Evolutionary conservation across 495 filamentous ascomycete species (phyloP).

Genomic region (Penicillium turbatum): DNA sequence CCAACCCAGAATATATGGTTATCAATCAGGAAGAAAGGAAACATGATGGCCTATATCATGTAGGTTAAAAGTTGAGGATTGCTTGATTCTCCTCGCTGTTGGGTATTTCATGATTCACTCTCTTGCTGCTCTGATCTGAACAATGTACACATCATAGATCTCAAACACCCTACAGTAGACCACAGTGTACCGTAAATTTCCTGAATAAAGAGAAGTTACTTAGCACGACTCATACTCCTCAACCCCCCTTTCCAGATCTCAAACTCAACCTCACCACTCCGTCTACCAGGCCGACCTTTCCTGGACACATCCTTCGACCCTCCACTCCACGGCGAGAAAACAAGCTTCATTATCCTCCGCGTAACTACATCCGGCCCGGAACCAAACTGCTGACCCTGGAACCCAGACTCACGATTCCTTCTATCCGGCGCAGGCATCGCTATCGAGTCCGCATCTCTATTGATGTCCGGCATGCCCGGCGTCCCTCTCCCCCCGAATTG

Average conservation of each 20-base stretch:
- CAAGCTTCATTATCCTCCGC: constrained; percentile 68
- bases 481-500: too few species aligned
- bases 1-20: too few species aligned
- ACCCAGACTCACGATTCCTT: not conserved
- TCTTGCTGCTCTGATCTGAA: too few species aligned
- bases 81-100: too few species aligned
- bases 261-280: constrained; percentile 40
- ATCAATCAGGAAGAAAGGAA: too few species aligned
- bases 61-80: too few species aligned
- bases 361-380: constrained; percentile 23
- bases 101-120: too few species aligned
- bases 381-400: not conserved
- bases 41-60: too few species aligned
- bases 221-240: constrained; percentile 14
- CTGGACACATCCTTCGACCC: constrained; percentile 10
- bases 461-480: too few species aligned
- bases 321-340: constrained; percentile 67
- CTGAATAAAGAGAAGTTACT: not conserved
- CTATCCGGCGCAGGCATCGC: constrained; percentile 2
- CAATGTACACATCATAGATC: too few species aligned
- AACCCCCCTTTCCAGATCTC: constrained; percentile 50
- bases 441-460: not conserved
- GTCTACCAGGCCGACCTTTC: not conserved
- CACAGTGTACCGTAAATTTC: not conserved
- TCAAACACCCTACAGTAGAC: not conserved